These are phyloP conservation scores for Boletus barrowsii DNA, from an alignment of 768 basidiomycete species.

Conservation along the genomic window DNA sequence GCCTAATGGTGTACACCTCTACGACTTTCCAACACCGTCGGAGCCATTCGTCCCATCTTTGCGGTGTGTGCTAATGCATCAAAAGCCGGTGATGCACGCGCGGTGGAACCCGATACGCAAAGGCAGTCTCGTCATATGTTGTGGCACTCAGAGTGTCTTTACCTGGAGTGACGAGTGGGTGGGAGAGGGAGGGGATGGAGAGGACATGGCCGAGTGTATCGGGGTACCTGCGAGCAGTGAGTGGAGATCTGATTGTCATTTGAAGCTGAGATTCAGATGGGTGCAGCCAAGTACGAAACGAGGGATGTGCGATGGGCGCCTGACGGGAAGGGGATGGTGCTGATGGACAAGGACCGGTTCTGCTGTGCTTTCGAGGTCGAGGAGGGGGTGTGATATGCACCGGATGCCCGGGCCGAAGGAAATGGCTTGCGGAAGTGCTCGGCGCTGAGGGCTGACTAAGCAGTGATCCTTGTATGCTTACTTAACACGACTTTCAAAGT, in stretches of 20 bases:
- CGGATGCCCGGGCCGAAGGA: neutral
- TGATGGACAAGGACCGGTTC: constrained; percentile 76
- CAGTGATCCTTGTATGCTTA: neutral
- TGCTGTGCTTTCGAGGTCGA: constrained; percentile 85
- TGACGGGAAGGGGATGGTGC: constrained; percentile 77
- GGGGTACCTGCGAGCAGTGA: constrained; percentile 82
- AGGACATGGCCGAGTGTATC: constrained; percentile 86
- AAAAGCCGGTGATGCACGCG: constrained; percentile 58
- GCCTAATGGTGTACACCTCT: constrained; percentile 65
- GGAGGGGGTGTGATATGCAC: constrained; percentile 24
- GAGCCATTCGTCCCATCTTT: constrained; percentile 59
- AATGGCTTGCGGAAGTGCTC: neutral
- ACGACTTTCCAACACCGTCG: constrained; percentile 62
- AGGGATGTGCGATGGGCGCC: constrained; percentile 76
- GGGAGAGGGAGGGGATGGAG: constrained; percentile 52
- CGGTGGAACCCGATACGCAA: constrained; percentile 85
- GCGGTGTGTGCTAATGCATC: constrained; percentile 65
- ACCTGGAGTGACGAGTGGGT: constrained; percentile 85
- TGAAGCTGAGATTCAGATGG: neutral
- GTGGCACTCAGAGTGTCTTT: constrained; percentile 64
- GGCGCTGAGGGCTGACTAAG: constrained; percentile 20
- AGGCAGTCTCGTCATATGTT: constrained; percentile 65
- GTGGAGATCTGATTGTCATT: neutral
- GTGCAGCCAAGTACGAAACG: constrained; percentile 65
- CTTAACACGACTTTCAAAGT: neutral